Evolutionary conservation across 2,329 filamentous ascomycete species (phyloP), one percentile per base, ranked within the genome.

Genomic region (Ceratocystis variospora): DNA sequence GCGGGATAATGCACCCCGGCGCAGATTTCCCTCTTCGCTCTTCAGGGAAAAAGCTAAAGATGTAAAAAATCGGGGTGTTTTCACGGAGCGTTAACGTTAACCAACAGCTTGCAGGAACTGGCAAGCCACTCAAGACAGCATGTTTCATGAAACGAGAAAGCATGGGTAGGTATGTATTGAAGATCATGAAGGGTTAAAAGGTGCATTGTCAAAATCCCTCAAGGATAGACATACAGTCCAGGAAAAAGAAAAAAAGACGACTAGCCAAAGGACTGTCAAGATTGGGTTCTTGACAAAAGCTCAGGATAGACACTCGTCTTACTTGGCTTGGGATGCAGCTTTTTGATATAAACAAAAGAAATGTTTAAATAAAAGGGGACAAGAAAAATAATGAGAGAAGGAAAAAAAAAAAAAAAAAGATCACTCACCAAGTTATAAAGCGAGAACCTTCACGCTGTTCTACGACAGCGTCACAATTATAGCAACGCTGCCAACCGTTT

Each of bases 371-470:
- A 8, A 41, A 41, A 41, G 37, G 37, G 10, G 53, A 8, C 15
- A 46, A 7, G 31, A 6, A 25, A 15, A 55, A 71, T 64, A 73
- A 70, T 31, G 67, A 48, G 8, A 19, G 61, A 19, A 33, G 28
- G 46, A 61, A 15, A 62, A 65, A 22, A 22, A 1, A 22, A 28
- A 28, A 28, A 28, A 5, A 44, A 59, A 59, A 15, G n/a, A 6
- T 31, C 50, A 76, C 83, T 76, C 78, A 89, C 87, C 90, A 96
- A 33, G 85, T 90, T 84, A 95, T 93, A 73, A 93, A 90, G 75
- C 93, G 92, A 75, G 88, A 91, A 57, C 90, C 90, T 74, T 93
- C 88, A 70, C 87, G 87, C 62, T 90, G 77, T 74, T 95, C 88
- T 57, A 95, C 87, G 78, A 89, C 80, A 48, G 82, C 79, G 69